A percentile compares a stretch with the other conserved stretches of the same genome.
Evolutionary conservation across 306 rosid species (phyloP).

Genomic region (Vigna nakashimae): DNA sequence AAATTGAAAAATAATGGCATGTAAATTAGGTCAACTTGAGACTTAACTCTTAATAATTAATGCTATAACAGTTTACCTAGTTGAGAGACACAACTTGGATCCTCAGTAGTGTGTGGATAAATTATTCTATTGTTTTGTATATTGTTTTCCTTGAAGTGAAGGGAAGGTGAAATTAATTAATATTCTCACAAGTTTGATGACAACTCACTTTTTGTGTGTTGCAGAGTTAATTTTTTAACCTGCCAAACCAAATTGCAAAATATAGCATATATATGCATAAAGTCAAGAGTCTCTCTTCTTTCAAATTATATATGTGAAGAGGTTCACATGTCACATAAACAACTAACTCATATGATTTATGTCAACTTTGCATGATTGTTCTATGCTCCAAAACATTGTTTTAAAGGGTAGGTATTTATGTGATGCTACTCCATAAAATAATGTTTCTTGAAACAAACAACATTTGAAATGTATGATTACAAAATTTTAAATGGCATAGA

Average conservation of each 20-base stretch:
- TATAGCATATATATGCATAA: background rate
- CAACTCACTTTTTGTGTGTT: constrained; percentile 39
- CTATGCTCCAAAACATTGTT: background rate
- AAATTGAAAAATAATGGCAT: background rate
- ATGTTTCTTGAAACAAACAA: background rate
- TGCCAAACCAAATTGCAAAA: constrained; percentile 28
- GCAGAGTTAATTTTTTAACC: background rate
- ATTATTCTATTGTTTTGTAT: background rate
- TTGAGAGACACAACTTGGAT: background rate
- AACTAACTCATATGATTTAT: constrained; percentile 10
- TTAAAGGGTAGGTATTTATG: background rate
- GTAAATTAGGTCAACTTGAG: background rate
- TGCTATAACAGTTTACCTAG: background rate
- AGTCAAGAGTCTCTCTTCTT: constrained; percentile 16
- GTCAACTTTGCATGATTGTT: constrained; percentile 14
- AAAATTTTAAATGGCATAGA: constrained; percentile 1
- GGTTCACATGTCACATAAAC: constrained; percentile 43
- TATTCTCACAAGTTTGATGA: background rate
- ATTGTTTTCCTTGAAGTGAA: background rate
- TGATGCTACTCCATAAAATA: constrained; percentile 11
- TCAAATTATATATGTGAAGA: constrained; percentile 10
- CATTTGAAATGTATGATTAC: background rate
- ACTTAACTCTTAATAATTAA: background rate
- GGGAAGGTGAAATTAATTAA: constrained; percentile 12
- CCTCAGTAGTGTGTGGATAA: background rate